phyloP scores from a whole-genome alignment of 805 yeast genomes.

The Maudiozyma bulderi region DNA sequence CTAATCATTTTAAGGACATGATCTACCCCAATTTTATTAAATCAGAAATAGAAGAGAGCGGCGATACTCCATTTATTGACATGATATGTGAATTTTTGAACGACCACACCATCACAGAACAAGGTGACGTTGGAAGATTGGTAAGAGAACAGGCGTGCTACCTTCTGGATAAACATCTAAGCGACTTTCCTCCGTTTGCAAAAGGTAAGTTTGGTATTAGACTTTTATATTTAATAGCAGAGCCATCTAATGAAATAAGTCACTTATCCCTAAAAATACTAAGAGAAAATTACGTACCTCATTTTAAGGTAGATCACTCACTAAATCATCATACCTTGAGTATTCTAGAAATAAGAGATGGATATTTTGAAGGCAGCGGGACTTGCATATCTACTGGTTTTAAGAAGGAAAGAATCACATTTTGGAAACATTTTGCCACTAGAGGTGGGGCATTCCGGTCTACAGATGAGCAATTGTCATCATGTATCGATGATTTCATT shows the following conservation, averaged over 20 bases:
- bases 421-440: conserved; percentile 45
- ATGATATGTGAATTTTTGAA: conserved; percentile 36
- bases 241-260: conserved; percentile 41
- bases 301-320: background rate
- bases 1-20: background rate
- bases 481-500: conserved; percentile 34
- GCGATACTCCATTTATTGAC: background rate
- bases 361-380: background rate
- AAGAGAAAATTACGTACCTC: background rate
- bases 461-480: conserved; percentile 35
- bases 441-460: conserved; percentile 52
- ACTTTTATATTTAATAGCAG: conserved; percentile 47
- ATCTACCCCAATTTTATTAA: background rate
- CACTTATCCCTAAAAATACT: background rate
- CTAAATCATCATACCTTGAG: background rate
- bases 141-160: conserved; percentile 46
- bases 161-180: conserved; percentile 29
- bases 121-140: conserved; percentile 88
- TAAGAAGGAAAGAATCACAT: background rate
- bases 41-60: background rate
- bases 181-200: background rate
- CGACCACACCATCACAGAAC: conserved; percentile 69
- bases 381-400: background rate
- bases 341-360: background rate
- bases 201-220: background rate